phyloP scores from a whole-genome alignment of 2,329 filamentous ascomycete species.

The Microcyclospora pomicola region DNA sequence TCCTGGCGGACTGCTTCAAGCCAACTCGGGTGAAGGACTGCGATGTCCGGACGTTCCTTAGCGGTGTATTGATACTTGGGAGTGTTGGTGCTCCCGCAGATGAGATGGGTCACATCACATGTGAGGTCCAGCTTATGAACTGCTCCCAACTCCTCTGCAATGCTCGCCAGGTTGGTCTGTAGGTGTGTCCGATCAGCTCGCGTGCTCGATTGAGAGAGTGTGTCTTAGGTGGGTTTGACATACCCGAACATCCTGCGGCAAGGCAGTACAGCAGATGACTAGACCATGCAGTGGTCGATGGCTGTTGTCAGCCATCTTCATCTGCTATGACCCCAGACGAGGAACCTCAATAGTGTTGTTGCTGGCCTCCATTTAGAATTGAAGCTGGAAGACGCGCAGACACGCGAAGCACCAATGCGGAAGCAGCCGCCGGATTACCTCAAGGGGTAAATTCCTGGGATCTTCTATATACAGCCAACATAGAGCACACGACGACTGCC shows the following conservation, averaged over 20 bases:
- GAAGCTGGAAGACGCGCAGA: no score
- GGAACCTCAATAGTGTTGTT: no score
- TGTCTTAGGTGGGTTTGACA: conserved; percentile 5
- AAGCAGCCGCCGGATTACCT: no score
- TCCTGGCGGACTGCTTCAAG: conserved; percentile 62
- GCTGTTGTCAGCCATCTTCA: conserved; percentile 2
- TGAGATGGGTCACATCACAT: conserved; percentile 86
- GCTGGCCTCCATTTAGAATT: no score
- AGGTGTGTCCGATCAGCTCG: background rate
- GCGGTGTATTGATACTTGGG: conserved; percentile 94
- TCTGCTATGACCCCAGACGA: background rate
- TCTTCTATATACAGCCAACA: no score
- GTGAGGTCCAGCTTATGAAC: conserved; percentile 81
- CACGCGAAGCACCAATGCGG: no score
- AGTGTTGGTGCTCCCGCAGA: conserved; percentile 80
- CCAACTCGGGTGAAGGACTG: conserved; percentile 70
- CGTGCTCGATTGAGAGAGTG: background rate
- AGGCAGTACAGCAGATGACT: conserved; percentile 21
- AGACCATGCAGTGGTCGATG: conserved; percentile 15
- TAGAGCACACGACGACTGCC: no score
- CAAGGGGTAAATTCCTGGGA: no score
- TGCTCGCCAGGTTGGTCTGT: conserved; percentile 31
- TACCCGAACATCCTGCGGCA: conserved; percentile 22
- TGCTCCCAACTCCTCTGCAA: conserved; percentile 71
- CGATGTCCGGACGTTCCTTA: conserved; percentile 72